phyloP scores from a whole-genome alignment of 169 alveolate genomes.

The Cryptosporidium tyzzeri region DNA sequence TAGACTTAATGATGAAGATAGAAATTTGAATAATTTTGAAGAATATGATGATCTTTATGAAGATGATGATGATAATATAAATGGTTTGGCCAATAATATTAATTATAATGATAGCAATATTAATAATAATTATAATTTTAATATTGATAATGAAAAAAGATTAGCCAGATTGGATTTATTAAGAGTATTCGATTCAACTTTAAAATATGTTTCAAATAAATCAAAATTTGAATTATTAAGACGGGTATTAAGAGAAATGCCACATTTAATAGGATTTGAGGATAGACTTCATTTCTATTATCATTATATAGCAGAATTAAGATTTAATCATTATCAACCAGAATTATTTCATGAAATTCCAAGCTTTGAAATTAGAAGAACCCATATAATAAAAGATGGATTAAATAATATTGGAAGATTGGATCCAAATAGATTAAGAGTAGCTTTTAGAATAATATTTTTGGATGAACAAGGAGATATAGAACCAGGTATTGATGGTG shows the following conservation, averaged over 20 bases:
- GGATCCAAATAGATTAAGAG: conserved; percentile 78
- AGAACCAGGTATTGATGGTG: conserved; percentile 98
- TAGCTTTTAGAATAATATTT: conserved; percentile 86
- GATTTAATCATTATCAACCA: conserved; percentile 75
- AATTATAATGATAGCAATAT: conserved; percentile 57
- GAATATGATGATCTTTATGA: background rate
- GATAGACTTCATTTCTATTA: conserved; percentile 78
- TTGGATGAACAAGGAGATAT: conserved; percentile 88
- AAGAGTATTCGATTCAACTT: conserved; percentile 74
- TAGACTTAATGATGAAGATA: conserved; percentile 14
- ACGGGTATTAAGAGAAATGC: conserved; percentile 71
- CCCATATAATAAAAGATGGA: conserved; percentile 85
- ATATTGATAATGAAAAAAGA: conserved; percentile 52
- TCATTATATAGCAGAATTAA: conserved; percentile 74
- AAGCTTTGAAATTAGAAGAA: conserved; percentile 81
- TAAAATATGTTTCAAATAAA: conserved; percentile 34
- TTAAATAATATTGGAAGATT: conserved; percentile 77
- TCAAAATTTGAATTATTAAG: conserved; percentile 42
- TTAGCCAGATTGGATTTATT: conserved; percentile 65
- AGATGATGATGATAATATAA: background rate
- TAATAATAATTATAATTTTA: conserved; percentile 13
- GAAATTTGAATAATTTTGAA: background rate
- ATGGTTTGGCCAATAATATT: background rate
- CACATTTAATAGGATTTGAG: conserved; percentile 78
- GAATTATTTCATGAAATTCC: conserved; percentile 71